Evolutionary conservation across 2,329 filamentous ascomycete genomes (phyloP), one percentile per base, ranked within the genome.

Genomic region (Pseudocercospora cruenta): DNA sequence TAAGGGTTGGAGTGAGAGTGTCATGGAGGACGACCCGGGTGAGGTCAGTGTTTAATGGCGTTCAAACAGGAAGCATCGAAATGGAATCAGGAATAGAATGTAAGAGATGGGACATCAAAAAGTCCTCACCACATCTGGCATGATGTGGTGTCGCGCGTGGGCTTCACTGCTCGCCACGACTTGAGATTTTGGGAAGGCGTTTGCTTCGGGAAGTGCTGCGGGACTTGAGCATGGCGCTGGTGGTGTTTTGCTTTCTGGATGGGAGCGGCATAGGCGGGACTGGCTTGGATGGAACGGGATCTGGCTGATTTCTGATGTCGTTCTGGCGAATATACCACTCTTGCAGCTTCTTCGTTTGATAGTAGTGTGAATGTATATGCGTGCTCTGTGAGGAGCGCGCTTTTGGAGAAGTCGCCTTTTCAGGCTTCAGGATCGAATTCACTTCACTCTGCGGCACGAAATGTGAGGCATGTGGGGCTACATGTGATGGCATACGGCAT

Each of bases 241-340:
- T 36, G 57, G 66, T 55, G 59, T 43, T 60, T 45, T 60, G 33
- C 55, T 63, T 26, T 57, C 96, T 96, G 28, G 49, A 51, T 36
- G 49, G 16, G 53, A 59, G 63, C n/a, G 31, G 31, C 21, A 28
- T 16, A 19, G 36, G 14, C 21, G 55, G 55, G 33, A 39, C 19
- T 14, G 26, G 26, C n/a, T 43, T 19, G 55, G 47, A 55, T 47
- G n/a, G 19, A n/a, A 28, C 24, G 12, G 36, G 26, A 39, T 26
- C 60, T 16, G 24, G 19, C 45, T 22, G 45, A 9, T 21, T 22
- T 31, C 49, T 31, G 47, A 21, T 24, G 33, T 53, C 31, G 24
- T 63, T 19, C 61, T 31, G 31, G 62, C 62, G 62, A 57, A 64
- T 64, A 64, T 64, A 64, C 62, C 57, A 64, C 57, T 64, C 45